Base-by-base conservation (phyloP, 2,329 filamentous ascomycete species). In the Pyrenochaeta sp. region DNA sequence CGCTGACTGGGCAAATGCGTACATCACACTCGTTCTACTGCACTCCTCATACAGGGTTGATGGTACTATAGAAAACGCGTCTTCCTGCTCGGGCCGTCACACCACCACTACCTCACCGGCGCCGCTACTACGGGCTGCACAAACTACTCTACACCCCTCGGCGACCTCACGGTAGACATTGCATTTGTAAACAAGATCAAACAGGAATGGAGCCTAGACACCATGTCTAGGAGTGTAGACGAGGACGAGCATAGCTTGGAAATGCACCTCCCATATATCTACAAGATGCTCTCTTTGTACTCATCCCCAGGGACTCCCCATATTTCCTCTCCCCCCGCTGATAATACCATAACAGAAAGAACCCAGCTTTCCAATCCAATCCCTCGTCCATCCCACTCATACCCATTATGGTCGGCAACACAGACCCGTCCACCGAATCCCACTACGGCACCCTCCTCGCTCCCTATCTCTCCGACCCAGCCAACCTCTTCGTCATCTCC, bases 191-290 rank as follows among this genome's bases (percentile, higher is more conserved):
- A 83, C 15, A 79, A 82, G 46, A 69, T 75, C 48, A 56, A 65
- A 23, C 49, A 70, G 21, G 54, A 63, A 37, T 72, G 69, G 70
- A 47, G 45, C 2, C 56, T 75, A 6, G 62, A 72, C 31, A 52
- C 54, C 31, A 95, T 97, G 81, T 85, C 84, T 1, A 77, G 75
- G 15, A 68, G 79, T 3, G 81, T 87, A 5, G 95, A 99, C 68
- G 85, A 92, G 57, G 83, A 85, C 4, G 95, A 99, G 76, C 95
- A 99, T 77, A 97, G 91, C 45, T 84, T 98, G 1, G 95, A 99
- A 79, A 96, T 99, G 90, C 95, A 99, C 66, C 82, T 98, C 7
- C 94, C 95, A 0, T 97, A 96, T 70, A 89, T 98, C 59, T 93
- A 92, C 81, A 92, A 93, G 71, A 86, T 90, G 47, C 82, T 88